phyloP scores from a whole-genome alignment of 345 rosid species.

The Linum tenue region DNA sequence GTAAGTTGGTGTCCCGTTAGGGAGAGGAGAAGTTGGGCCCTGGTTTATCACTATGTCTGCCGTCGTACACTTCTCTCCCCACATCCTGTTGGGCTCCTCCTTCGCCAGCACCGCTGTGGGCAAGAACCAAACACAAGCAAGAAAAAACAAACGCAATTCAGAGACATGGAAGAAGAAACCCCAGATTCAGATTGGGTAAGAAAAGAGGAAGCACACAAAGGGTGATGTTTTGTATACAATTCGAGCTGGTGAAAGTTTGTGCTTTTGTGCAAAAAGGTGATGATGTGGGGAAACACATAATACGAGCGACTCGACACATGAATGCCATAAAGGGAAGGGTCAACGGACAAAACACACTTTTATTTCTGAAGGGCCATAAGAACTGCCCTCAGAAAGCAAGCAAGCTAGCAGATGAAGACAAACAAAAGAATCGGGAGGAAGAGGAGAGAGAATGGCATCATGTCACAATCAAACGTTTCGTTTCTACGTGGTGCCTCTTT shows the following conservation, averaged over 20 bases:
- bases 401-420: constrained; percentile 25
- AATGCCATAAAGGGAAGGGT: constrained; percentile 13
- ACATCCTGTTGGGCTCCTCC: constrained; percentile 41
- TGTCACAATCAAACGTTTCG: constrained; percentile 2
- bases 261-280: constrained; percentile 1
- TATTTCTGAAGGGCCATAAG: constrained; percentile 16
- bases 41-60: constrained; percentile 63
- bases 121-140: constrained; percentile 4
- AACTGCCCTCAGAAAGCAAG: too few species aligned
- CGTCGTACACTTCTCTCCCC: constrained; percentile 49
- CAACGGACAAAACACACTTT: constrained; percentile 41
- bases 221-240: background rate
- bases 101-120: constrained; percentile 15
- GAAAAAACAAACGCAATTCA: background rate
- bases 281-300: background rate
- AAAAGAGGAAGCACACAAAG: background rate
- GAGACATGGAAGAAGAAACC: too few species aligned
- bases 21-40: constrained; percentile 54
- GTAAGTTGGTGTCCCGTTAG: constrained; percentile 72
- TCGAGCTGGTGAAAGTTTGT: constrained; percentile 9
- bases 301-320: constrained; percentile 2
- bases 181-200: too few species aligned
- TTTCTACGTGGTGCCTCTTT: constrained; percentile 4
- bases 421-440: constrained; percentile 4
- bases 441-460: constrained; percentile 20